Conservation (phyloP, 1,284 basidiomycete species). For the Trichosporon asahii region DNA sequence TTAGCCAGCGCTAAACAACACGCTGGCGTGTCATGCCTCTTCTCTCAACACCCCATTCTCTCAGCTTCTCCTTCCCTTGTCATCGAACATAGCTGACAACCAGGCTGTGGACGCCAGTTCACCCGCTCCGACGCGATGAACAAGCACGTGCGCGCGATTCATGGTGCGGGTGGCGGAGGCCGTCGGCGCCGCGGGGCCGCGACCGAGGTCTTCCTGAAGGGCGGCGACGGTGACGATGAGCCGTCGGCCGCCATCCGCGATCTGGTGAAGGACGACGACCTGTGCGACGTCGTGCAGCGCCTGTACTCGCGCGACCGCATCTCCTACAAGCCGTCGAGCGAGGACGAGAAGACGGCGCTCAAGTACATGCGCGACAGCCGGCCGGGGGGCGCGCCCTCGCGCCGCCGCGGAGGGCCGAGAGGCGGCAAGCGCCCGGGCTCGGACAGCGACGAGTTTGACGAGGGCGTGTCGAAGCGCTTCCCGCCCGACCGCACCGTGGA, state of each 20-base stretch:
- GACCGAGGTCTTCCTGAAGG: slow-evolving; percentile 1
- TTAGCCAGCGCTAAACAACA: neutral
- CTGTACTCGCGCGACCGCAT: slow-evolving; percentile 17
- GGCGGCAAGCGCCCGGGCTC: slow-evolving; percentile 19
- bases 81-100: neutral
- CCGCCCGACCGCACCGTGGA: slow-evolving; percentile 25
- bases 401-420: slow-evolving; percentile 14
- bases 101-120: slow-evolving; percentile 91
- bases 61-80: neutral
- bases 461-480: slow-evolving; percentile 24
- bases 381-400: slow-evolving; percentile 19
- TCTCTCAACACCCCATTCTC: no score
- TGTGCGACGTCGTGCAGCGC: slow-evolving; percentile 23
- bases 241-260: slow-evolving; percentile 20
- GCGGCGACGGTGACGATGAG: slow-evolving; percentile 17
- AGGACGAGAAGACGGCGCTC: slow-evolving; percentile 20
- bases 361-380: slow-evolving; percentile 23
- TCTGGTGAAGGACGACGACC: slow-evolving; percentile 24
- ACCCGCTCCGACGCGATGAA: slow-evolving; percentile 92
- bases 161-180: slow-evolving; percentile 17
- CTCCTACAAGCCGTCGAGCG: slow-evolving; percentile 10
- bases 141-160: slow-evolving; percentile 41
- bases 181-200: slow-evolving; percentile 1
- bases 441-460: slow-evolving; percentile 31
- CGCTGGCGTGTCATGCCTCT: neutral